These are phyloP conservation scores for Heteromeles arbutifolia DNA, from an alignment of 306 rosid species.

Conservation along the genomic window DNA sequence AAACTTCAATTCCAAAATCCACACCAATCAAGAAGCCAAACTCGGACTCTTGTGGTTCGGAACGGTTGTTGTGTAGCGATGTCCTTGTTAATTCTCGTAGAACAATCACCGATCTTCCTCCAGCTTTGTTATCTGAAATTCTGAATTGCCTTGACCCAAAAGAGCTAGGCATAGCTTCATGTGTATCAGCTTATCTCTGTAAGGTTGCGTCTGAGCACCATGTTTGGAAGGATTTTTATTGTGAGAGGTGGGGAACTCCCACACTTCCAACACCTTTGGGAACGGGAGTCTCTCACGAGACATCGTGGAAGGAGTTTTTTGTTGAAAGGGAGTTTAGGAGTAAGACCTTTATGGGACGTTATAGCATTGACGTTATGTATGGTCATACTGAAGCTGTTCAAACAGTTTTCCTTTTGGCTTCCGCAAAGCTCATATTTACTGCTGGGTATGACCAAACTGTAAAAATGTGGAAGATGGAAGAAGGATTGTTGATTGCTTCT, in stretches of 20 bases:
- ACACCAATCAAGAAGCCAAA: constrained; percentile 37
- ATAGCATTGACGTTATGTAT: constrained; percentile 63
- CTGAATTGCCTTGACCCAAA: constrained; percentile 81
- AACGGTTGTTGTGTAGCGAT: constrained; percentile 30
- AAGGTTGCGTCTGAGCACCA: constrained; percentile 74
- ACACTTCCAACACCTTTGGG: constrained; percentile 26
- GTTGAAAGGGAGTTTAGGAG: constrained; percentile 95
- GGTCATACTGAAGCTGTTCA: constrained; percentile 86
- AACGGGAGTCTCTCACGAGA: constrained; percentile 41
- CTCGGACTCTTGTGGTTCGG: constrained; percentile 18
- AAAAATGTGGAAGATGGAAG: constrained; percentile 88
- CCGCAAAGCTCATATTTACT: constrained; percentile 74
- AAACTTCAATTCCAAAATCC: constrained; percentile 23
- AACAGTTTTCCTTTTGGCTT: constrained; percentile 71
- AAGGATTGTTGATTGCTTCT: constrained; percentile 70
- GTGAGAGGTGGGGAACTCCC: constrained; percentile 92
- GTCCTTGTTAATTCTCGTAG: constrained; percentile 27
- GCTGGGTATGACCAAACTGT: constrained; percentile 89
- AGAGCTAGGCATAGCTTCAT: constrained; percentile 79
- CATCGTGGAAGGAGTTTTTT: constrained; percentile 78
- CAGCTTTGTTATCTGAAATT: constrained; percentile 69
- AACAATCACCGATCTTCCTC: constrained; percentile 73
- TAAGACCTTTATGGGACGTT: constrained; percentile 86
- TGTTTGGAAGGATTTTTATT: constrained; percentile 92
- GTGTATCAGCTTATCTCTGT: constrained; percentile 59